Base-by-base conservation (phyloP, 1,284 basidiomycete species). In the Neolentinus lepideus region DNA sequence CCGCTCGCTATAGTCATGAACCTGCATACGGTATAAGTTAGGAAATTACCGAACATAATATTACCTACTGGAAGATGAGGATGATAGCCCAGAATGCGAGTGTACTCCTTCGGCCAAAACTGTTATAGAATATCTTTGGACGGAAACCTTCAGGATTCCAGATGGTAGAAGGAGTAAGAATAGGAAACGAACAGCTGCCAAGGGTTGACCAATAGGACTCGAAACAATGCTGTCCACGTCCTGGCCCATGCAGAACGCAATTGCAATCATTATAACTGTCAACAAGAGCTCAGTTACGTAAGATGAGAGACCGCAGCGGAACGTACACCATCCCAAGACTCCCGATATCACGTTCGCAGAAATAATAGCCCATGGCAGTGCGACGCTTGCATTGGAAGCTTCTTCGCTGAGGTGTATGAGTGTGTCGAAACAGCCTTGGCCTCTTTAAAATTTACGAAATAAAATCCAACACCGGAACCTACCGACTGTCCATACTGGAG, bases 401-500 rank as follows among this genome's bases (percentile, higher is more conserved):
- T n/a, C n/a, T n/a, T n/a, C n/a, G n/a, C n/a, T n/a, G n/a, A n/a
- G n/a, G n/a, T n/a, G n/a, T n/a, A n/a, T n/a, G n/a, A n/a, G n/a
- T n/a, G n/a, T n/a, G n/a, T n/a, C n/a, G n/a, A n/a, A n/a, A n/a
- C n/a, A n/a, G n/a, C n/a, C n/a, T n/a, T n/a, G n/a, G n/a, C n/a
- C n/a, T n/a, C n/a, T n/a, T n/a, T n/a, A n/a, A n/a, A n/a, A n/a
- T n/a, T n/a, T n/a, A n/a, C n/a, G n/a, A n/a, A n/a, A n/a, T n/a
- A n/a, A n/a, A n/a, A n/a, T n/a, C n/a, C n/a, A n/a, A n/a, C n/a
- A n/a, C n/a, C 19, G 16, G 19, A 29, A 57, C 76, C 54, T 62
- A 86, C 85, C 77, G 53, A 92, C 87, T 0, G 89, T 86, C 90
- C 90, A 92, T 2, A 86, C 72, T 0, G 90, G 89, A 0, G 88